Evolutionary conservation across 306 rosid genomes (phyloP).

Genomic region (Ceratonia siliqua): DNA sequence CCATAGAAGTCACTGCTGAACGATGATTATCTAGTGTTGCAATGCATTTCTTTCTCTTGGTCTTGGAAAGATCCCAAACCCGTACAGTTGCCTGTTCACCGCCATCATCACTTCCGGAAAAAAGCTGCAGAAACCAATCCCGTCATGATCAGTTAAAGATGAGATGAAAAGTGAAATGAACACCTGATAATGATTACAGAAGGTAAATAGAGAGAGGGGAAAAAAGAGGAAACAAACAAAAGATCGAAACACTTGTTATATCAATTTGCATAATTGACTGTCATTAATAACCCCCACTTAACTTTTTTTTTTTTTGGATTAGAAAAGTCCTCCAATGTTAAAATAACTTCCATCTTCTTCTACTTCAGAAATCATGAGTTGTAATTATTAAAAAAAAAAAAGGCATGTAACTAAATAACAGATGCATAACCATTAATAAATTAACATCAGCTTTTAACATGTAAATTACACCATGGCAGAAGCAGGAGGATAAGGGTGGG

Average conservation of each 20-base stretch:
- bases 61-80: constrained; percentile 82
- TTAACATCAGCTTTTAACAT: no score
- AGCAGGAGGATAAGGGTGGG: neutral
- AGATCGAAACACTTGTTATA: neutral
- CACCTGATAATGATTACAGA: constrained; percentile 1
- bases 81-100: constrained; percentile 78
- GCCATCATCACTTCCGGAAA: constrained; percentile 94
- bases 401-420: neutral
- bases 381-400: neutral
- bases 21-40: constrained; percentile 71
- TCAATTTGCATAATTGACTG: constrained; percentile 15
- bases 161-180: constrained; percentile 7
- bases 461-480: neutral
- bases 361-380: neutral
- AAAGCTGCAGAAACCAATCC: constrained; percentile 60
- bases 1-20: constrained; percentile 82
- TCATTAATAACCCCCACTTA: no score
- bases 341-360: neutral
- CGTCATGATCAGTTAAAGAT: constrained; percentile 29
- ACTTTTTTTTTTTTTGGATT: no score
- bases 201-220: neutral
- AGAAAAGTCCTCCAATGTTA: neutral
- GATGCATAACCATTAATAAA: neutral
- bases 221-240: neutral
- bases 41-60: constrained; percentile 55